Conservation (phyloP, 2,329 filamentous ascomycete genomes). For the Metarhizium brunneum region DNA sequence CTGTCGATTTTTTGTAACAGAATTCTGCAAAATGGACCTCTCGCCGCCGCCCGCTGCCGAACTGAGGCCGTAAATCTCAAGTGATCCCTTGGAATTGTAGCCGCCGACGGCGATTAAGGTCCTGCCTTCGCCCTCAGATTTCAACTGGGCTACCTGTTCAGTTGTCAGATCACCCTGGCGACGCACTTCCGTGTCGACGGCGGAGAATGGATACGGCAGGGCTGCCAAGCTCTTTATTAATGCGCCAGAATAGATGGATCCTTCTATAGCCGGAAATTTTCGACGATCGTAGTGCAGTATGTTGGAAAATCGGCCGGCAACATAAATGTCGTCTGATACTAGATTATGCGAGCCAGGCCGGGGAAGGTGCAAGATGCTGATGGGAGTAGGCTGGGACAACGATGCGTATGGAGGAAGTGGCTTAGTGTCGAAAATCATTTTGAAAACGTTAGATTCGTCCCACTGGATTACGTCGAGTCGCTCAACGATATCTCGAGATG, state of each 20-base stretch:
- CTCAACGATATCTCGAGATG: slow-evolving; percentile 24
- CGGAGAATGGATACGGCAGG: slow-evolving; percentile 58
- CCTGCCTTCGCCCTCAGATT: slow-evolving; percentile 41
- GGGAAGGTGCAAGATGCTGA: slow-evolving; percentile 73
- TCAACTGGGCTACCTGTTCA: slow-evolving; percentile 44
- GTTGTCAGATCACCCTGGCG: slow-evolving; percentile 45
- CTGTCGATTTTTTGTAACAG: slow-evolving; percentile 67
- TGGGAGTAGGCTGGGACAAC: slow-evolving; percentile 69
- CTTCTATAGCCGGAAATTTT: slow-evolving; percentile 68
- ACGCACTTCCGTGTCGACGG: slow-evolving; percentile 49
- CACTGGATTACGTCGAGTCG: slow-evolving; percentile 20
- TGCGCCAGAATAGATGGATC: slow-evolving; percentile 76
- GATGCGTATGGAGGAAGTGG: slow-evolving; percentile 54
- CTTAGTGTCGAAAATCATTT: slow-evolving; percentile 39
- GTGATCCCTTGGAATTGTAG: slow-evolving; percentile 82
- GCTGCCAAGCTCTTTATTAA: slow-evolving; percentile 64
- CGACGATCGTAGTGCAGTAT: slow-evolving; percentile 85
- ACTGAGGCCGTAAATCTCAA: slow-evolving; percentile 71
- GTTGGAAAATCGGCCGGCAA: slow-evolving; percentile 80
- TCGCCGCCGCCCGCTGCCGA: slow-evolving; percentile 18
- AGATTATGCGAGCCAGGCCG: slow-evolving; percentile 39
- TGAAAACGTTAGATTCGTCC: slow-evolving; percentile 21
- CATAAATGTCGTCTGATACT: slow-evolving; percentile 71
- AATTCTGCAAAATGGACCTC: slow-evolving; percentile 27
- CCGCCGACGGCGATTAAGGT: slow-evolving; percentile 77